phyloP scores from a whole-genome alignment of 2,329 filamentous ascomycete species.

The Achaetomium macrosporum region DNA sequence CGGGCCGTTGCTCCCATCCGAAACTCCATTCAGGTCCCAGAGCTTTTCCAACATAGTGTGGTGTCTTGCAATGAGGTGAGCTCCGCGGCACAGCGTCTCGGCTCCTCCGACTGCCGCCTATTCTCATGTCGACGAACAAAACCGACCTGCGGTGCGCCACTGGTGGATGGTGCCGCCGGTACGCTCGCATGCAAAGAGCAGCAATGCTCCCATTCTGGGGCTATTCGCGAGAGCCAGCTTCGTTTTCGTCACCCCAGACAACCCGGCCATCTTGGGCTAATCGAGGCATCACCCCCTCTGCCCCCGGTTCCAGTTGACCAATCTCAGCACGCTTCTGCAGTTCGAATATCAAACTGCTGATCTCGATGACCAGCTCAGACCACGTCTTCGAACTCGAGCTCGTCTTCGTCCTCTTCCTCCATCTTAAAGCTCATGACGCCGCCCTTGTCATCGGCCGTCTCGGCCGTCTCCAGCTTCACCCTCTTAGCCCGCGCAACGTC shows the following conservation, averaged over 20 bases:
- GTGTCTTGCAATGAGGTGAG: too few relatives aligned
- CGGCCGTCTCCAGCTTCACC: constrained; percentile 47
- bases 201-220: neutral
- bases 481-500: constrained; percentile 52
- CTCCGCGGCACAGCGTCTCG: too few relatives aligned
- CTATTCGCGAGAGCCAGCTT: neutral
- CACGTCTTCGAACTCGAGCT: constrained; percentile 56
- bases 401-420: constrained; percentile 47
- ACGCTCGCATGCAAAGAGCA: neutral
- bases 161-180: too few relatives aligned
- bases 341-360: neutral
- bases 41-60: too few relatives aligned
- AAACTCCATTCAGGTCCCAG: too few relatives aligned
- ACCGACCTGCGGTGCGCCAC: too few relatives aligned
- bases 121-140: too few relatives aligned
- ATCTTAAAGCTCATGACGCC: constrained; percentile 20
- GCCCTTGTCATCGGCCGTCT: constrained; percentile 17
- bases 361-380: constrained; percentile 11
- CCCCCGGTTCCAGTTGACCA: neutral
- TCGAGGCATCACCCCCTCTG: constrained; percentile 8
- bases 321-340: neutral
- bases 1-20: too few relatives aligned
- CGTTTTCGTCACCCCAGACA: too few relatives aligned
- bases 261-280: neutral
- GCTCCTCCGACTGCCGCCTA: too few relatives aligned